These are phyloP conservation scores for Rhizopogon vulgaris DNA, from an alignment of 768 basidiomycete genomes.

Conservation along the genomic window DNA sequence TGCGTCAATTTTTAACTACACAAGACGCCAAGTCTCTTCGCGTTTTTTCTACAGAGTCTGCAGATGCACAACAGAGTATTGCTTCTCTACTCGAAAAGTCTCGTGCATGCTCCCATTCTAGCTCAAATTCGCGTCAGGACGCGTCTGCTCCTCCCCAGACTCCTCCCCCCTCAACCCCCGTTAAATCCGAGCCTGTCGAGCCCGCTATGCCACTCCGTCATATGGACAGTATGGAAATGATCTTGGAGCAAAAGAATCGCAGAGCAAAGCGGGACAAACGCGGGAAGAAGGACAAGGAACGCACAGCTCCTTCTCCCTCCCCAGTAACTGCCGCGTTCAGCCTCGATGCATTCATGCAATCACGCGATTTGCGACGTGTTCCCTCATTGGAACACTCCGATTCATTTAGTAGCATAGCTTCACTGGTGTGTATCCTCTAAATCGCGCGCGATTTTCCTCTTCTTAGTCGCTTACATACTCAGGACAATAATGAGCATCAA, in stretches of 20 bases:
- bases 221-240: slow-evolving; percentile 71
- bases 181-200: slow-evolving; percentile 59
- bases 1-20: slow-evolving; percentile 71
- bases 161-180: slow-evolving; percentile 50
- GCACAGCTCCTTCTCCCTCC: slow-evolving; percentile 47
- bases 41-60: slow-evolving; percentile 29
- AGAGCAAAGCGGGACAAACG: slow-evolving; percentile 48
- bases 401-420: slow-evolving; percentile 18
- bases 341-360: slow-evolving; percentile 43
- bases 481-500: slow-evolving; percentile 26
- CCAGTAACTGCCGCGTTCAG: slow-evolving; percentile 40
- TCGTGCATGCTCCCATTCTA: slow-evolving; percentile 35
- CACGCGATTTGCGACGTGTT: slow-evolving; percentile 49
- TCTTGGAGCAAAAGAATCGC: slow-evolving; percentile 64
- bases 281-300: slow-evolving; percentile 40
- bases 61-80: slow-evolving; percentile 30
- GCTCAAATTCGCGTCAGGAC: slow-evolving; percentile 43
- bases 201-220: slow-evolving; percentile 43
- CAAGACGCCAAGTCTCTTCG: slow-evolving; percentile 42
- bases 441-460: slow-evolving; percentile 18
- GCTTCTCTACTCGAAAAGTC: slow-evolving; percentile 35
- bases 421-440: slow-evolving; percentile 35
- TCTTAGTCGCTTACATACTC: slow-evolving; percentile 9
- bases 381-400: slow-evolving; percentile 27
- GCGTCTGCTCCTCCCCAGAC: slow-evolving; percentile 30